These are phyloP conservation scores for Talaromyces sp. DNA, from an alignment of 2,329 filamentous ascomycete genomes.

Conservation along the genomic window DNA sequence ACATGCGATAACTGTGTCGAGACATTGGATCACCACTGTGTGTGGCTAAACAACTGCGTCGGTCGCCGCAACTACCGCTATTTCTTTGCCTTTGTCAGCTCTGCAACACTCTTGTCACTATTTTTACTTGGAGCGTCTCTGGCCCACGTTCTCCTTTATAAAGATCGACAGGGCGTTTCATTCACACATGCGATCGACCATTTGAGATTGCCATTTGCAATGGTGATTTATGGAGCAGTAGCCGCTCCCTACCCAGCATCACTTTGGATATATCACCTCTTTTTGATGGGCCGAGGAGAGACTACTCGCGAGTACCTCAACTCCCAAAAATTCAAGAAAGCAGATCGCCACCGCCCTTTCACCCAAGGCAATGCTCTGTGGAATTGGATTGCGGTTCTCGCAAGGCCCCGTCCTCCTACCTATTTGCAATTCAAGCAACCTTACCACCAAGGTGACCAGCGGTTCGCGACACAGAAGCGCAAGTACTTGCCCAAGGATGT, in stretches of 20 bases:
- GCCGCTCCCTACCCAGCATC: slow-evolving; percentile 75
- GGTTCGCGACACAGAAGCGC: slow-evolving; percentile 61
- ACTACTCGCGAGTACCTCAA: slow-evolving; percentile 96
- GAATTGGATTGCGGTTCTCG: slow-evolving; percentile 78
- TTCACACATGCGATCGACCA: slow-evolving; percentile 65
- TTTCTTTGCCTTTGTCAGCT: slow-evolving; percentile 87
- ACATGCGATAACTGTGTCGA: slow-evolving; percentile 97
- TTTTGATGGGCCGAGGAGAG: slow-evolving; percentile 84
- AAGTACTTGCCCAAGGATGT: slow-evolving; percentile 46
- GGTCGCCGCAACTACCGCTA: slow-evolving; percentile 96
- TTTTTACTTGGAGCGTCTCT: slow-evolving; percentile 74
- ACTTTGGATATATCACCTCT: slow-evolving; percentile 82
- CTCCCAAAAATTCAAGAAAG: slow-evolving; percentile 88
- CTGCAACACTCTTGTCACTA: slow-evolving; percentile 68
- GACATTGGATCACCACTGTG: slow-evolving; percentile 95
- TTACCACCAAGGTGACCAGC: slow-evolving; percentile 77
- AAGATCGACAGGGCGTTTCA: slow-evolving; percentile 55
- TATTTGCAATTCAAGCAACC: slow-evolving; percentile 80
- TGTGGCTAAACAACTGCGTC: slow-evolving; percentile 98
- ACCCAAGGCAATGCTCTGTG: slow-evolving; percentile 68
- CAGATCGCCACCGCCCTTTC: slow-evolving; percentile 86
- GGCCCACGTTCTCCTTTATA: slow-evolving; percentile 74
- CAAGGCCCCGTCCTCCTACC: slow-evolving; percentile 76
- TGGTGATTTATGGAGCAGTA: slow-evolving; percentile 77
- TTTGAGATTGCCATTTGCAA: slow-evolving; percentile 77